These are phyloP conservation scores for Podaxis sp. DNA, from an alignment of 768 basidiomycete genomes.

Conservation along the genomic window DNA sequence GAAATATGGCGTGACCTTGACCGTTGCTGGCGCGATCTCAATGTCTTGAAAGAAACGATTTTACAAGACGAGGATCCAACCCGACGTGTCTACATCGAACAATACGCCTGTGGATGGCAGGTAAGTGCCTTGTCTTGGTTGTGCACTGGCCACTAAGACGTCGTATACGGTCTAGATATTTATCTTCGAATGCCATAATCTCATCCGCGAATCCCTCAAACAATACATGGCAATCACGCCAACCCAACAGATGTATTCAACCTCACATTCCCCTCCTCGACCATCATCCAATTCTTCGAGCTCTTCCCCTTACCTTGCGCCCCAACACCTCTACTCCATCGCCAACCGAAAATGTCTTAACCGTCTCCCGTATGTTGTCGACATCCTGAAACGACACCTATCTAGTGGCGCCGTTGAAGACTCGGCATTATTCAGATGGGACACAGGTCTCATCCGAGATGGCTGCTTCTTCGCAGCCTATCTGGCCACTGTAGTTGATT, in stretches of 20 bases:
- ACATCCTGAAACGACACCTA: constrained; percentile 52
- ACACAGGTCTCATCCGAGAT: constrained; percentile 83
- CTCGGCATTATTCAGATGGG: constrained; percentile 73
- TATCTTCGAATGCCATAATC: constrained; percentile 89
- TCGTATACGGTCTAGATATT: constrained; percentile 56
- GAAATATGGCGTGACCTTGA: constrained; percentile 88
- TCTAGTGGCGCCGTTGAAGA: constrained; percentile 29
- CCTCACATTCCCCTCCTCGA: constrained; percentile 42
- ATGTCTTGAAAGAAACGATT: constrained; percentile 48
- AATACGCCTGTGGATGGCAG: constrained; percentile 87
- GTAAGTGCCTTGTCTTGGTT: constrained; percentile 38
- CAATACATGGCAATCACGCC: constrained; percentile 37
- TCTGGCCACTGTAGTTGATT: constrained; percentile 65
- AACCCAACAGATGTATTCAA: constrained; percentile 34
- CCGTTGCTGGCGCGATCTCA: constrained; percentile 82
- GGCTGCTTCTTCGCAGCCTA: constrained; percentile 89
- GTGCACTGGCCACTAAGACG: constrained; percentile 17
- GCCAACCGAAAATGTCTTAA: constrained; percentile 52
- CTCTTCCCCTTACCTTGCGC: constrained; percentile 45
- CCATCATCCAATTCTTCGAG: constrained; percentile 42
- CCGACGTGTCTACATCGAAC: constrained; percentile 37
- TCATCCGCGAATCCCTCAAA: constrained; percentile 82
- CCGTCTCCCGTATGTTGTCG: constrained; percentile 49
- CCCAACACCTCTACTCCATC: constrained; percentile 45
- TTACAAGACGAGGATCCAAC: constrained; percentile 33